Conservation (phyloP, 2,329 filamentous ascomycete genomes). For the Xylariaceae sp. region DNA sequence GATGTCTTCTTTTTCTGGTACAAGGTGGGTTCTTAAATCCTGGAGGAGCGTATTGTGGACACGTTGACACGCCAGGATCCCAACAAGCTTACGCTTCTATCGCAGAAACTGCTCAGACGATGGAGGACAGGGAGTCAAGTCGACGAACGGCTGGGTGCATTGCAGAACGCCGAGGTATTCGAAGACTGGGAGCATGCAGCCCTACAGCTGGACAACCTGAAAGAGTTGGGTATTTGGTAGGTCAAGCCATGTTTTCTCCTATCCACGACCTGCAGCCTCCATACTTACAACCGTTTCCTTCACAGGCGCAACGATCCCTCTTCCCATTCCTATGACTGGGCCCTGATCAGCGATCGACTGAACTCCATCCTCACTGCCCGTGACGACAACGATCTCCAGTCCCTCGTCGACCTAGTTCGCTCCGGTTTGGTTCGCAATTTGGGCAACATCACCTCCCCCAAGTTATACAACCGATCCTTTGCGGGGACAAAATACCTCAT, state of each 20-base stretch:
- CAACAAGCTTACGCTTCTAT: conserved; percentile 21
- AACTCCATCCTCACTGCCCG: conserved; percentile 73
- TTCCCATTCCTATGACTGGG: conserved; percentile 84
- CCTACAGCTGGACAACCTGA: conserved; percentile 78
- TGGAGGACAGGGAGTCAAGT: conserved; percentile 69
- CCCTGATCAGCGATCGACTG: conserved; percentile 79
- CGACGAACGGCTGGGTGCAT: conserved; percentile 68
- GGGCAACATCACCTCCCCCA: conserved; percentile 85
- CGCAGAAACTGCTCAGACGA: conserved; percentile 72
- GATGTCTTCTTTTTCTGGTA: conserved; percentile 70
- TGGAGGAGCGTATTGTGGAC: not conserved
- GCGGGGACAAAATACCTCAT: conserved; percentile 90
- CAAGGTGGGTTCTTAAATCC: conserved; percentile 51
- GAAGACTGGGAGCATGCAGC: conserved; percentile 91
- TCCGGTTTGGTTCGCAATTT: conserved; percentile 83
- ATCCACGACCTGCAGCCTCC: not conserved
- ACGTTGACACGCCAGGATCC: not conserved
- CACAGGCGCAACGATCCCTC: conserved; percentile 79
- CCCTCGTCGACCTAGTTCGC: conserved; percentile 79
- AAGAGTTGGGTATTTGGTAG: conserved; percentile 83
- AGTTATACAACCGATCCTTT: conserved; percentile 84
- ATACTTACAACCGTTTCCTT: conserved; percentile 18
- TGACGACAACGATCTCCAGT: conserved; percentile 74
- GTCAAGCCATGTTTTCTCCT: conserved; percentile 18
- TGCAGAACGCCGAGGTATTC: conserved; percentile 72